Conservation (phyloP, 2,329 filamentous ascomycete species). For the Mycosphaerelloides madeirae region DNA sequence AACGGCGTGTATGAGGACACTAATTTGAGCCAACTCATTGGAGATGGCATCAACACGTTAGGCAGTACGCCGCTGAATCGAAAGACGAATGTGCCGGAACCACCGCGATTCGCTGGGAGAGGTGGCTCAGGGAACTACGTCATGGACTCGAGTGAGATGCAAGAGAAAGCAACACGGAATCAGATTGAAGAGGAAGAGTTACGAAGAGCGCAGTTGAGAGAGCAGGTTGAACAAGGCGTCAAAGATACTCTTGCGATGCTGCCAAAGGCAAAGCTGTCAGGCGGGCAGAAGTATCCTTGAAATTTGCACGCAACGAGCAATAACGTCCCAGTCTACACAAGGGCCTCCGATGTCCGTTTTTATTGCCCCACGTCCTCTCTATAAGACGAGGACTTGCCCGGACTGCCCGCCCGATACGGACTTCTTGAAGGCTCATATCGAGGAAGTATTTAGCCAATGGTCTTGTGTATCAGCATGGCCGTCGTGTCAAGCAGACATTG, state of each 20-base stretch:
- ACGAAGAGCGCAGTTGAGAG: constrained; percentile 27
- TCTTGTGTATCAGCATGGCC: constrained; percentile 12
- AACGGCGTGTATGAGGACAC: constrained; percentile 35
- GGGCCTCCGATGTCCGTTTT: too few relatives aligned
- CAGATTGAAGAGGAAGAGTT: constrained; percentile 27
- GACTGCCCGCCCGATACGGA: too few relatives aligned
- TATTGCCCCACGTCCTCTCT: too few relatives aligned
- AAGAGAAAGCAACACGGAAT: constrained; percentile 27
- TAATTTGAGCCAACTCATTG: not conserved
- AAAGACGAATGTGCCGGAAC: not conserved
- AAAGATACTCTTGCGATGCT: constrained; percentile 39
- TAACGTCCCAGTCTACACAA: too few relatives aligned
- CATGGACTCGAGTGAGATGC: constrained; percentile 32
- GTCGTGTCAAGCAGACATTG: constrained; percentile 13
- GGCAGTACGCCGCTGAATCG: not conserved
- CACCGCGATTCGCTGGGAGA: constrained; percentile 29
- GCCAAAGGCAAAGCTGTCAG: constrained; percentile 35
- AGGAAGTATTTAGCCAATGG: constrained; percentile 3
- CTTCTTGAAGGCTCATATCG: not conserved
- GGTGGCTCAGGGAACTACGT: constrained; percentile 47
- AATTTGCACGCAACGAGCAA: not conserved
- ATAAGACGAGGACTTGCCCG: too few relatives aligned
- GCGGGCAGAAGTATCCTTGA: not conserved
- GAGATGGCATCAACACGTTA: constrained; percentile 2
- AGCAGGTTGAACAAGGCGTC: constrained; percentile 38